Conservation (phyloP, 768 basidiomycete species). For the Trametes punicea region DNA sequence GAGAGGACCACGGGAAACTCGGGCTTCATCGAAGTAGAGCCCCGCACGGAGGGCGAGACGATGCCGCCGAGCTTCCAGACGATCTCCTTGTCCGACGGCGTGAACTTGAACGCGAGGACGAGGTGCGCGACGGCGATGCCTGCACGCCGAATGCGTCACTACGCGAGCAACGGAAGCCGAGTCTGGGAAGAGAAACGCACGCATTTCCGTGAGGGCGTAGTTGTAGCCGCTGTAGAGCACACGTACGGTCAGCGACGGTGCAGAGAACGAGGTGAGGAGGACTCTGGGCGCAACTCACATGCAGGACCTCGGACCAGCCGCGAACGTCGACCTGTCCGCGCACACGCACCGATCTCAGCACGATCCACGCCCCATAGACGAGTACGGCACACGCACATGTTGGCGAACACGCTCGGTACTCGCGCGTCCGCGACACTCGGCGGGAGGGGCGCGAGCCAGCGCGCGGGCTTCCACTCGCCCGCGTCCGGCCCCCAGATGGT, state of each 20-base stretch:
- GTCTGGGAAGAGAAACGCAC: neutral
- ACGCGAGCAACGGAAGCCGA: neutral
- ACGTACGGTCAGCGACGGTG: no score
- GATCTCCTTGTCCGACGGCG: conserved; percentile 6
- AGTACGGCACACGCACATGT: neutral
- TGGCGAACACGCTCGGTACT: conserved; percentile 3
- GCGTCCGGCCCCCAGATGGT: conserved; percentile 12
- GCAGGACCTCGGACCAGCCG: conserved; percentile 1
- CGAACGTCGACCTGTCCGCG: conserved; percentile 8
- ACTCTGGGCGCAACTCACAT: neutral
- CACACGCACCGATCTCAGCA: neutral
- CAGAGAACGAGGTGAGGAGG: no score
- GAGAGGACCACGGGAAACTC: conserved; percentile 7
- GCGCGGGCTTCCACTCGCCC: conserved; percentile 11
- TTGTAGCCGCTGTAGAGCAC: conserved; percentile 4
- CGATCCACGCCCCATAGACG: no score
- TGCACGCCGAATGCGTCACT: neutral
- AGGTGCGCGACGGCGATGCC: conserved; percentile 3
- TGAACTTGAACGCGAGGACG: conserved; percentile 1
- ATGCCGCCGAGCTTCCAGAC: conserved; percentile 13
- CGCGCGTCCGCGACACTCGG: conserved; percentile 3
- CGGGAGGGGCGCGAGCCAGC: conserved; percentile 11
- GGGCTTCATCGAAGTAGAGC: neutral
- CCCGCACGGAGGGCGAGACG: conserved; percentile 3
- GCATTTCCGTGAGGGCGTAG: conserved; percentile 2